Conservation (phyloP, 129 eudicot genomes). For the Cynara cardunculus region DNA sequence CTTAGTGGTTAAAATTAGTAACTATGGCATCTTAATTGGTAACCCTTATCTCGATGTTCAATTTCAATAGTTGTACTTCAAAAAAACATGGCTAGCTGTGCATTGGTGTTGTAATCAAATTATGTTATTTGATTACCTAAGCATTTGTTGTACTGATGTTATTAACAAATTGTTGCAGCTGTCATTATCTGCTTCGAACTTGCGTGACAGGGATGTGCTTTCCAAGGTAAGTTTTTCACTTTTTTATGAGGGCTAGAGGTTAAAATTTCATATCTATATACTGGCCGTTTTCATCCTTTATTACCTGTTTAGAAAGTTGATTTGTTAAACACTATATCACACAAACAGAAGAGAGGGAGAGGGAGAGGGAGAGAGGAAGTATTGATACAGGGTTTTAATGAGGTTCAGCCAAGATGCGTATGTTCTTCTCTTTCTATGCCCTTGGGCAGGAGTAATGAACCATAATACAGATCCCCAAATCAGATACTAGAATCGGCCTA, state of each 20-base stretch:
- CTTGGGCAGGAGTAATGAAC: no score
- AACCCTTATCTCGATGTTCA: background rate
- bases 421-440: no score
- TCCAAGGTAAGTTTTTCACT: conserved; percentile 62
- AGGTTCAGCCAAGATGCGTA: background rate
- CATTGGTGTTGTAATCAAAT: conserved; percentile 5
- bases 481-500: no score
- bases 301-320: background rate
- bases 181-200: conserved; percentile 72
- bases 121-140: background rate
- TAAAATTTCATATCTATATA: background rate
- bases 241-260: background rate
- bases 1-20: background rate
- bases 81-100: background rate
- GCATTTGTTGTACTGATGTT: conserved; percentile 17
- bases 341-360: no score
- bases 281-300: background rate
- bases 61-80: background rate
- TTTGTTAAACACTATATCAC: background rate
- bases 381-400: background rate
- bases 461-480: no score
- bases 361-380: no score
- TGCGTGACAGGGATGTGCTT: conserved; percentile 86
- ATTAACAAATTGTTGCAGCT: conserved; percentile 47
- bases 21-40: background rate